A percentile compares a stretch with the other conserved stretches of the same genome.
Evolutionary conservation across 169 alveolate species (phyloP).

Genomic region (Plasmodium falciparum): DNA sequence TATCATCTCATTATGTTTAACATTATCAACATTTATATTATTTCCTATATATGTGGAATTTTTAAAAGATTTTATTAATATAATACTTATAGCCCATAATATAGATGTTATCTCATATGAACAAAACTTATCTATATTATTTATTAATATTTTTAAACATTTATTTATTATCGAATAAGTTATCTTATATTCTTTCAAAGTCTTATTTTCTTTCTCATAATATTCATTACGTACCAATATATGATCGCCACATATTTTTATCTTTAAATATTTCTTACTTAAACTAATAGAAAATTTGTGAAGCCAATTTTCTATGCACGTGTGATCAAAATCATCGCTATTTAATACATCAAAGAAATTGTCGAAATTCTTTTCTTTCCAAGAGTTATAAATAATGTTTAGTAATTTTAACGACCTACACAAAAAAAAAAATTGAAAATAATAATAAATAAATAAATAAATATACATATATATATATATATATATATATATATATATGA

Average conservation of each 20-base stretch:
- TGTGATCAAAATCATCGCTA: conserved; percentile 23
- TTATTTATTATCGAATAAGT: conserved; percentile 1
- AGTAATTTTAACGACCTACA: conserved; percentile 32
- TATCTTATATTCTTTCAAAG: conserved; percentile 30
- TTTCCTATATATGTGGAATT: neutral
- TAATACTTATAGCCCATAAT: conserved; percentile 60
- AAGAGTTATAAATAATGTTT: conserved; percentile 23
- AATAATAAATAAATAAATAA: neutral
- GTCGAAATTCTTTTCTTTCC: conserved; percentile 56
- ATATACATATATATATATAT: neutral
- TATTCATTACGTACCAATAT: conserved; percentile 20
- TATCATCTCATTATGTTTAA: neutral
- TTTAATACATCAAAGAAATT: conserved; percentile 30
- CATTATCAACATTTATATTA: neutral
- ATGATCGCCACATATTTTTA: conserved; percentile 13
- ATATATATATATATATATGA: neutral
- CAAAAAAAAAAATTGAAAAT: neutral
- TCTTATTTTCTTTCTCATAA: neutral
- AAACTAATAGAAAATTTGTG: conserved; percentile 53
- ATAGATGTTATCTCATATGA: conserved; percentile 55
- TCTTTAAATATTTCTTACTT: conserved; percentile 35
- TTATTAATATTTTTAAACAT: conserved; percentile 33
- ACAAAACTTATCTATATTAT: conserved; percentile 33
- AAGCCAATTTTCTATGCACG: conserved; percentile 64
- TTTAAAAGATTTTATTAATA: conserved; percentile 17